Evolutionary conservation across 139 green algal genomes (phyloP).

Genomic region (Yamagishiella unicocca): DNA sequence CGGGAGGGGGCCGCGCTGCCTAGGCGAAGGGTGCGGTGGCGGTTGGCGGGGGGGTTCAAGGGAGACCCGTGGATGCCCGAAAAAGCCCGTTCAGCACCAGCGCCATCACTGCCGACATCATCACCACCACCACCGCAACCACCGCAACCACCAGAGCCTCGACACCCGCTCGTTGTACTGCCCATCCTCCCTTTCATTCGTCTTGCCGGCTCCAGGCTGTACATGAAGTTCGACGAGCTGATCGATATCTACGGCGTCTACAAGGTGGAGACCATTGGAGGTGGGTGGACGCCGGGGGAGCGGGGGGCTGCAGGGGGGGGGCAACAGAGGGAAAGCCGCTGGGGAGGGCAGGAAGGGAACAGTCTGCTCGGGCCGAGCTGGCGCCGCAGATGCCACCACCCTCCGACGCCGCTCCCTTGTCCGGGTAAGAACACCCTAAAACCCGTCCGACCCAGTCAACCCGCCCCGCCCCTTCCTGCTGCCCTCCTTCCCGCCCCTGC

Average conservation of each 20-base stretch:
- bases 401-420: no score
- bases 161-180: neutral
- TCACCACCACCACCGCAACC: no score
- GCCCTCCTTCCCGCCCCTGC: neutral
- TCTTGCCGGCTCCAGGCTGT: neutral
- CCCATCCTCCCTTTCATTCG: neutral
- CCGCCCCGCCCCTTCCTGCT: neutral
- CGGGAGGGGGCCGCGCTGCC: neutral
- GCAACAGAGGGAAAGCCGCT: neutral
- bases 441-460: no score
- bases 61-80: no score
- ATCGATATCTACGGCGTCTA: conserved; percentile 43
- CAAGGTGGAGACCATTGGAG: conserved; percentile 48
- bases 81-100: no score
- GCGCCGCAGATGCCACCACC: no score
- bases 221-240: conserved; percentile 41
- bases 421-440: no score
- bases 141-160: no score
- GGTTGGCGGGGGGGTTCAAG: no score
- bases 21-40: neutral
- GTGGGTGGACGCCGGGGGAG: neutral
- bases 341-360: no score
- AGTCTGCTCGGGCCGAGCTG: no score
- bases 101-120: no score
- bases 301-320: neutral